Evolutionary conservation across 2,329 filamentous ascomycete genomes (phyloP).

Genomic region (Zasmidium citrigriseum): DNA sequence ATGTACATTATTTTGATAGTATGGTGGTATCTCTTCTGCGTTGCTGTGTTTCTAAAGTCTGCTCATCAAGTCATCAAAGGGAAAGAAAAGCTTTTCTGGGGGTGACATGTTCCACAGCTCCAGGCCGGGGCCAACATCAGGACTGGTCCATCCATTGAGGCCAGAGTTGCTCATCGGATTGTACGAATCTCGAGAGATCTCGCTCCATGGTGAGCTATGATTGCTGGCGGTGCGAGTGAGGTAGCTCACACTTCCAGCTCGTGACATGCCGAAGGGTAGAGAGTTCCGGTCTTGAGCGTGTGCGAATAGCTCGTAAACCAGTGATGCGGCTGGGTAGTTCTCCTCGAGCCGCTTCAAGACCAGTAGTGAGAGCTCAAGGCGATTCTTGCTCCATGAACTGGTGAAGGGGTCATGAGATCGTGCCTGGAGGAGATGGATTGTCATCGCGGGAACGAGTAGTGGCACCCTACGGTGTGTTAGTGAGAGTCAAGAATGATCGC

Average conservation of each 20-base stretch:
- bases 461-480: slow-evolving; percentile 1
- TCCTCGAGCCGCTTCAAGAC: slow-evolving; percentile 12
- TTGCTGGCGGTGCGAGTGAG: not conserved
- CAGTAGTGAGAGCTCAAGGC: slow-evolving; percentile 14
- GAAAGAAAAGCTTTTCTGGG: not conserved
- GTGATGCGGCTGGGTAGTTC: slow-evolving; percentile 6
- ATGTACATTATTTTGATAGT: not conserved
- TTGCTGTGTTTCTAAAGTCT: not conserved
- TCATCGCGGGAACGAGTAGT: slow-evolving; percentile 17
- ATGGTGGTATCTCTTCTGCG: not conserved
- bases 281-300: not conserved
- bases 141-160: not conserved
- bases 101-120: not conserved
- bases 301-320: slow-evolving; percentile 7
- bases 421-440: slow-evolving; percentile 13
- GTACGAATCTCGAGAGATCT: not conserved
- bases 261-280: not conserved
- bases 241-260: not conserved
- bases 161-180: not conserved
- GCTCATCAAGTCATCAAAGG: not conserved
- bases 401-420: slow-evolving; percentile 13
- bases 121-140: not conserved
- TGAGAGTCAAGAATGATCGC: not conserved
- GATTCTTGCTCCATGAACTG: slow-evolving; percentile 14
- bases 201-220: not conserved